These are phyloP conservation scores for Malassezia slooffiae DNA, from an alignment of 1,284 basidiomycete genomes.

Conservation along the genomic window DNA sequence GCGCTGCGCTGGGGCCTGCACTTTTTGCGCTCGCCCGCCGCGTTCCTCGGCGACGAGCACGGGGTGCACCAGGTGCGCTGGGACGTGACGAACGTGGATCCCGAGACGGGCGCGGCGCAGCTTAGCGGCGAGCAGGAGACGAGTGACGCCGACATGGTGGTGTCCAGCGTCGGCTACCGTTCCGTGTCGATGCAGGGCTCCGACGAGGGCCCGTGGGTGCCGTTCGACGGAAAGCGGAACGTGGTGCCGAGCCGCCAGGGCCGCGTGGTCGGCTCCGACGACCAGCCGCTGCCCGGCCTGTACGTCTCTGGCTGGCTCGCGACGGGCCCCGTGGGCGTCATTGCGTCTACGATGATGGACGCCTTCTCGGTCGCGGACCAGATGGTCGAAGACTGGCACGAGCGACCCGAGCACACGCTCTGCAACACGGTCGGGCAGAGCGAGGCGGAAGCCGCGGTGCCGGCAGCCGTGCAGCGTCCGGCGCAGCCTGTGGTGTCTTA, in stretches of 20 bases:
- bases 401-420: neutral
- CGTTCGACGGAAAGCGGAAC: slow-evolving; percentile 14
- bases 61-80: slow-evolving; percentile 19
- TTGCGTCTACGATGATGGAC: slow-evolving; percentile 87
- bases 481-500: slow-evolving; percentile 53
- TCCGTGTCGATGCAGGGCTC: slow-evolving; percentile 54
- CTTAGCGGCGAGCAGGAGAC: slow-evolving; percentile 54
- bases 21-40: slow-evolving; percentile 31
- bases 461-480: slow-evolving; percentile 7
- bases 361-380: slow-evolving; percentile 68
- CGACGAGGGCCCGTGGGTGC: neutral
- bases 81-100: slow-evolving; percentile 24
- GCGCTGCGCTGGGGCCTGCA: slow-evolving; percentile 33
- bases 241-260: slow-evolving; percentile 19
- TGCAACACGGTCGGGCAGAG: neutral
- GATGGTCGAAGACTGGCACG: slow-evolving; percentile 54
- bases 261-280: slow-evolving; percentile 10
- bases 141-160: slow-evolving; percentile 62
- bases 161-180: slow-evolving; percentile 79
- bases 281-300: slow-evolving; percentile 52
- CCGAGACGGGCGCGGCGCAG: slow-evolving; percentile 3
- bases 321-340: slow-evolving; percentile 78
- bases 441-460: slow-evolving; percentile 4
- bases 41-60: slow-evolving; percentile 14
- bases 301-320: slow-evolving; percentile 93